A percentile compares a stretch with the other conserved stretches of the same genome.
These are phyloP conservation scores for Monilinia fructicola DNA, from an alignment of 2,329 filamentous ascomycete species.

Conservation along the genomic window DNA sequence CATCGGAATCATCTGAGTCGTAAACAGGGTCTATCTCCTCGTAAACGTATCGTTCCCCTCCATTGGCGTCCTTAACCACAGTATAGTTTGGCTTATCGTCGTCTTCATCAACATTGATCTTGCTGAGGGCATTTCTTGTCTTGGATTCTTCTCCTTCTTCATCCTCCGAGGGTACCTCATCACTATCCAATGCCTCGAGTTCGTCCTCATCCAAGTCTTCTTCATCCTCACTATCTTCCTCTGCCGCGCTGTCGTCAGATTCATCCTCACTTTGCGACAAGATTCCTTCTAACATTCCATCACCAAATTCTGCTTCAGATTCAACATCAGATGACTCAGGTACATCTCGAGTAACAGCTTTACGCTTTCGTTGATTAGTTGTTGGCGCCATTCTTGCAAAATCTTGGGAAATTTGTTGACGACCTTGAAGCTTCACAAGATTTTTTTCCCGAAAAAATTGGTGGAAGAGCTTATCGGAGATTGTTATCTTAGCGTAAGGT, in stretches of 20 bases:
- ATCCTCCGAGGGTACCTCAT: conserved; percentile 49
- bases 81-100: conserved; percentile 51
- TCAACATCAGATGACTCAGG: conserved; percentile 50
- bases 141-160: conserved; percentile 40
- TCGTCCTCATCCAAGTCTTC: conserved; percentile 44
- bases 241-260: conserved; percentile 53
- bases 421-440: conserved; percentile 24
- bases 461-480: conserved; percentile 21
- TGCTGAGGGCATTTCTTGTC: conserved; percentile 44
- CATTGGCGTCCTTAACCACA: conserved; percentile 79
- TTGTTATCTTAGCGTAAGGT: conserved; percentile 33
- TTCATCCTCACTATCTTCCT: conserved; percentile 48
- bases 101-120: conserved; percentile 43
- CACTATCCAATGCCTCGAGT: conserved; percentile 48
- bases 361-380: conserved; percentile 54
- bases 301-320: conserved; percentile 61
- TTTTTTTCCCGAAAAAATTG: conserved; percentile 27
- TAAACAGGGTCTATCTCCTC: conserved; percentile 92
- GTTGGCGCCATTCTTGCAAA: conserved; percentile 36
- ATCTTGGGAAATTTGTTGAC: conserved; percentile 22
- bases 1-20: conserved; percentile 92
- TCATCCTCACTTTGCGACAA: conserved; percentile 59
- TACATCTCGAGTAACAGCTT: conserved; percentile 57
- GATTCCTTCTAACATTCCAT: conserved; percentile 55
- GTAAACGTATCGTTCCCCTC: conserved; percentile 86